Percentiles rank a stretch among this genome's conserved stretches.
These are phyloP conservation scores for Ganoderma multipileum DNA, from an alignment of 1,284 basidiomycete genomes.

Conservation along the genomic window DNA sequence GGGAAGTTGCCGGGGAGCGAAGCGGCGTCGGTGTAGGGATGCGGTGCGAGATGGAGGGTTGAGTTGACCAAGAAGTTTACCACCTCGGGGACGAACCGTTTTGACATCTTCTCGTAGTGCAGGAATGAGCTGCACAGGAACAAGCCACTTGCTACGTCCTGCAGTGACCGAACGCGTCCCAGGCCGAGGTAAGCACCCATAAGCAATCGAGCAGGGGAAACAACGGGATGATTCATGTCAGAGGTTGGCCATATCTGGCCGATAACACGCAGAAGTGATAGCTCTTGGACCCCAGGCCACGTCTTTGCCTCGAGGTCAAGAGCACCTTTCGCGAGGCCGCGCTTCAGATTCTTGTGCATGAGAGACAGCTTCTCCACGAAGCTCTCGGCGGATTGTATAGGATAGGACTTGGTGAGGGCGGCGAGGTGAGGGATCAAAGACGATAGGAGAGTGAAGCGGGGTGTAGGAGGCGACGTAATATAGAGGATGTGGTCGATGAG, in stretches of 20 bases:
- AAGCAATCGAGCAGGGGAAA: constrained; percentile 86
- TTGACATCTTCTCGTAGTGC: constrained; percentile 87
- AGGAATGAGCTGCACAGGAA: constrained; percentile 88
- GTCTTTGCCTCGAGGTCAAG: constrained; percentile 74
- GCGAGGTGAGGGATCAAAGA: constrained; percentile 84
- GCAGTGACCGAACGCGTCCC: constrained; percentile 76
- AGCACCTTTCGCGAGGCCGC: constrained; percentile 82
- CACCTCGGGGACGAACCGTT: constrained; percentile 90
- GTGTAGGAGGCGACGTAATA: constrained; percentile 68
- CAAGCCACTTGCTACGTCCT: constrained; percentile 85
- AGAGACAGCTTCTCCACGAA: constrained; percentile 86
- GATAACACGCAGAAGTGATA: constrained; percentile 82
- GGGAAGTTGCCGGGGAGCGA: constrained; percentile 73
- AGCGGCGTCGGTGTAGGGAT: constrained; percentile 52
- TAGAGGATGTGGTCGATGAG: constrained; percentile 94
- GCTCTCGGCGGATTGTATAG: constrained; percentile 79
- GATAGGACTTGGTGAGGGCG: constrained; percentile 83
- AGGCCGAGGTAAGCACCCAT: constrained; percentile 94
- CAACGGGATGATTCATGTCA: constrained; percentile 91
- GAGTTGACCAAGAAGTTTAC: constrained; percentile 83
- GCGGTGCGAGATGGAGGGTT: constrained; percentile 77
- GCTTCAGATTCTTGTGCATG: constrained; percentile 95
- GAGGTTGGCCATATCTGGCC: constrained; percentile 93
- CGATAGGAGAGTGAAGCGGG: constrained; percentile 68
- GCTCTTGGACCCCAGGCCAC: constrained; percentile 88